Conservation (phyloP, 768 basidiomycete species). For the Mrakia blollopis region DNA sequence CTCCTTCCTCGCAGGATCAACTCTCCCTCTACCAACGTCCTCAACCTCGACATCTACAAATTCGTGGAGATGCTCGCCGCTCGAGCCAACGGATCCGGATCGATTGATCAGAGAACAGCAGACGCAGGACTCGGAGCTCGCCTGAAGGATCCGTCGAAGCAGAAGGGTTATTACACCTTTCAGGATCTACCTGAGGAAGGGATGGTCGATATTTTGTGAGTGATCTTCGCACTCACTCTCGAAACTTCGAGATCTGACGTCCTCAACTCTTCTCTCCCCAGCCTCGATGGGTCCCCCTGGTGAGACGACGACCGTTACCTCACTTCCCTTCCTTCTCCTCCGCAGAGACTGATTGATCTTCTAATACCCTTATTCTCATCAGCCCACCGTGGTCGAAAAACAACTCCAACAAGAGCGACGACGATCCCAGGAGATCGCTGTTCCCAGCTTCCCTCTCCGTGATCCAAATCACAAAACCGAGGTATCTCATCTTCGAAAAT, state of each 20-base stretch:
- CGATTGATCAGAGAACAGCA: neutral
- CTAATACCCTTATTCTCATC: neutral
- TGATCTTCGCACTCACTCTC: too few relatives aligned
- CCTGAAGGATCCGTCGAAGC: too few relatives aligned
- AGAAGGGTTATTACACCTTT: too few relatives aligned
- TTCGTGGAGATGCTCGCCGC: neutral
- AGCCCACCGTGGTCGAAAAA: neutral
- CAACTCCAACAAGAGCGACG: neutral
- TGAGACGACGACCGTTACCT: too few relatives aligned
- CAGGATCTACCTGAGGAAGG: too few relatives aligned
- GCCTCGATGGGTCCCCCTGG: too few relatives aligned
- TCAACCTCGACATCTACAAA: neutral
- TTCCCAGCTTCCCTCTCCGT: neutral
- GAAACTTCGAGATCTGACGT: too few relatives aligned
- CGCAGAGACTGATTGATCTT: neutral
- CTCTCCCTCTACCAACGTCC: neutral
- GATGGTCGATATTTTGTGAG: too few relatives aligned
- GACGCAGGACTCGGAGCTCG: neutral
- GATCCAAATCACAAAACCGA: neutral
- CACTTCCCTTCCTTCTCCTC: neutral
- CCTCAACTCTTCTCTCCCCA: too few relatives aligned
- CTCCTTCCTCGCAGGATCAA: neutral
- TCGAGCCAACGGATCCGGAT: neutral
- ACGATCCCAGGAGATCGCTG: neutral
- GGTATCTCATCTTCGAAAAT: neutral